Evolutionary conservation across 495 filamentous ascomycete genomes (phyloP), one percentile per base, ranked within the genome.

Genomic region (Penicillium antarcticum): DNA sequence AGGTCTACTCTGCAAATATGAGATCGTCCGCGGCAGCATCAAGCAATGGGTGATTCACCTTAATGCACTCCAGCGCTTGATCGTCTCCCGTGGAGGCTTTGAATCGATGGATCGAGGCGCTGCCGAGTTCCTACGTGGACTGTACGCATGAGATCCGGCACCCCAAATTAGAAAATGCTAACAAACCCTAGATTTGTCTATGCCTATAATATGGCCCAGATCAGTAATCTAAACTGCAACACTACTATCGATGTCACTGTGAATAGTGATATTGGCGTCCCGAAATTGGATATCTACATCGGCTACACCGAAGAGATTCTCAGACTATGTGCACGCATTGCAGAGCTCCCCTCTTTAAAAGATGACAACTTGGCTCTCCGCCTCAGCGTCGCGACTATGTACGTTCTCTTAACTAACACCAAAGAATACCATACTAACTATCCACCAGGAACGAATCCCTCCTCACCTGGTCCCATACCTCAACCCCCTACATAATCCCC

Each of bases 271-370:
- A 45, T 67, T 17, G 63, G 52, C 2, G 42, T 62, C 41, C 67
- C 62, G 8, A 70, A 65, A 50, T 53, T 76, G 13, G 71, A 74
- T 43, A 73, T 72, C 24, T 76, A 76, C 47, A 63, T 74, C 26
- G 73, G 73, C 4, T 76, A 72, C 39, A 74, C 70, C 0, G 73
- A 76, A 40, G 67, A 76, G 16, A 59, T 76, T 5, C 60, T 76
- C 14, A 69, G 69, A 48, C 50, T 71, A 24, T 76, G 70, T 42
- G 65, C 67, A 9, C 57, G 58, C 14, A 73, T 73, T 17, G 62
- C 70, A 21, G 66, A 74, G 21, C 61, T 76, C 5, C 70, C 62
- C 23, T 51, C 47, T 1, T 23, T 73, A 14, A 31, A 41, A 48
- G 49, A 55, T 19, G 65, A 72, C 45, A 41, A 35, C 0, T 16